Evolutionary conservation across 768 basidiomycete genomes (phyloP).

Genomic region (Tremella yokohamensis): DNA sequence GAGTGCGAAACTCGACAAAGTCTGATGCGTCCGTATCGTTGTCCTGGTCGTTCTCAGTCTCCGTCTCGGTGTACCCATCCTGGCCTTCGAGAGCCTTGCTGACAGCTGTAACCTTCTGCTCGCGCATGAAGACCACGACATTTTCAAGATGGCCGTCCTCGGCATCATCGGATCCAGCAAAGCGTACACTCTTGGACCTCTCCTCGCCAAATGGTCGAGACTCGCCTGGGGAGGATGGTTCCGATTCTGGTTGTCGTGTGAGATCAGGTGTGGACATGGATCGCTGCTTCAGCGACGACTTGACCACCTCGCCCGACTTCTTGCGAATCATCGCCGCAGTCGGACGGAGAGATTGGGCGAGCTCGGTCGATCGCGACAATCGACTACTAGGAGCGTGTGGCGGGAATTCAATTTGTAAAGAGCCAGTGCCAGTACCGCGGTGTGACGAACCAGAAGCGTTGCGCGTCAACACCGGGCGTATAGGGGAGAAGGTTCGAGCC

Average conservation of each 20-base stretch:
- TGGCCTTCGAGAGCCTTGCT: conserved; percentile 57
- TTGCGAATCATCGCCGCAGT: conserved; percentile 64
- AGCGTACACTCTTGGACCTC: conserved; percentile 78
- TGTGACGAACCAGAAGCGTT: conserved; percentile 17
- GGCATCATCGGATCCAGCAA: conserved; percentile 52
- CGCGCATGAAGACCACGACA: conserved; percentile 86
- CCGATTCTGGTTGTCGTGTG: conserved; percentile 59
- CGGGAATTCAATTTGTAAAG: conserved; percentile 43
- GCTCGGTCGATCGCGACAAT: neutral
- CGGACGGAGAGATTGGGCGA: conserved; percentile 18
- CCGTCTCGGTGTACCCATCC: conserved; percentile 57
- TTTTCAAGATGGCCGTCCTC: conserved; percentile 79
- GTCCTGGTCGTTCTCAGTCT: conserved; percentile 57
- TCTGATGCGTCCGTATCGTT: conserved; percentile 42
- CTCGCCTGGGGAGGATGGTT: conserved; percentile 66
- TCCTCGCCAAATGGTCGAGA: conserved; percentile 31
- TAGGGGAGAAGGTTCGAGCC: conserved; percentile 21
- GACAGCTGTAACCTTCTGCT: conserved; percentile 91
- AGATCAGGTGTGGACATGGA: conserved; percentile 56
- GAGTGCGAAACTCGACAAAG: conserved; percentile 47
- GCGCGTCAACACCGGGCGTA: conserved; percentile 15
- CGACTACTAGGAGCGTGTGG: conserved; percentile 11
- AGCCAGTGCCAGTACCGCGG: conserved; percentile 35
- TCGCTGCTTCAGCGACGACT: conserved; percentile 80
- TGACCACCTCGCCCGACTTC: conserved; percentile 90